Evolutionary conservation across 1,284 basidiomycete genomes (phyloP).

Genomic region (Ceratobasidium sp.): DNA sequence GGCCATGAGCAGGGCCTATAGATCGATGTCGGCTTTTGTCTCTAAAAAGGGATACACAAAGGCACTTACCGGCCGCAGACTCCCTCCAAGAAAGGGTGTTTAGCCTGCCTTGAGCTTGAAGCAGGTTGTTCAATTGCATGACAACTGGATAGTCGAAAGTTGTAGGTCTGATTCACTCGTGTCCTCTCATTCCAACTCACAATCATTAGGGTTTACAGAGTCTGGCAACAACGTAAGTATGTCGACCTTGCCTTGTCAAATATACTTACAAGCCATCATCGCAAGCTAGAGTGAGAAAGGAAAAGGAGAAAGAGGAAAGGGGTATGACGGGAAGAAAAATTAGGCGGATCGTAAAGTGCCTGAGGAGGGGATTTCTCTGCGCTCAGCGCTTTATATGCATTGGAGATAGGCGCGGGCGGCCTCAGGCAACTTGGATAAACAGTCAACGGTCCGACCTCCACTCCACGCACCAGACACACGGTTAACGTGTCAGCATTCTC

Average conservation of each 20-base stretch:
- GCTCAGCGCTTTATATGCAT: conserved; percentile 39
- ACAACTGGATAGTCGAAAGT: conserved; percentile 1
- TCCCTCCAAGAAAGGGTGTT: conserved; percentile 31
- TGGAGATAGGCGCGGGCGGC: conserved; percentile 23
- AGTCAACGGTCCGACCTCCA: conserved; percentile 39
- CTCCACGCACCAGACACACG: conserved; percentile 34
- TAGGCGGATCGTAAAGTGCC: conserved; percentile 42
- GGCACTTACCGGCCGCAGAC: conserved; percentile 22
- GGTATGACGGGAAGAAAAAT: conserved; percentile 30
- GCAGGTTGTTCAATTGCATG: conserved; percentile 41
- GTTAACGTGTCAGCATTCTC: conserved; percentile 34
- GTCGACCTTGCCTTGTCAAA: no score
- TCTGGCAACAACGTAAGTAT: background rate
- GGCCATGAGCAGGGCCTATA: conserved; percentile 42
- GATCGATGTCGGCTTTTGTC: conserved; percentile 1
- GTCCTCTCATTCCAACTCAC: background rate
- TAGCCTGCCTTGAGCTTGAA: conserved; percentile 40
- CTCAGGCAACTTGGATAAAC: conserved; percentile 32
- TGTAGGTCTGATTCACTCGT: background rate
- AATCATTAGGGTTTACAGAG: conserved; percentile 33
- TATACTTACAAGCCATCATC: conserved; percentile 32
- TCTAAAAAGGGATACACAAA: background rate
- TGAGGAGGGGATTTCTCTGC: conserved; percentile 8
- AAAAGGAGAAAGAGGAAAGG: background rate
- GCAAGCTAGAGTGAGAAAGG: background rate